These are phyloP conservation scores for Psilocybe tampanensis DNA, from an alignment of 768 basidiomycete genomes.

Conservation along the genomic window DNA sequence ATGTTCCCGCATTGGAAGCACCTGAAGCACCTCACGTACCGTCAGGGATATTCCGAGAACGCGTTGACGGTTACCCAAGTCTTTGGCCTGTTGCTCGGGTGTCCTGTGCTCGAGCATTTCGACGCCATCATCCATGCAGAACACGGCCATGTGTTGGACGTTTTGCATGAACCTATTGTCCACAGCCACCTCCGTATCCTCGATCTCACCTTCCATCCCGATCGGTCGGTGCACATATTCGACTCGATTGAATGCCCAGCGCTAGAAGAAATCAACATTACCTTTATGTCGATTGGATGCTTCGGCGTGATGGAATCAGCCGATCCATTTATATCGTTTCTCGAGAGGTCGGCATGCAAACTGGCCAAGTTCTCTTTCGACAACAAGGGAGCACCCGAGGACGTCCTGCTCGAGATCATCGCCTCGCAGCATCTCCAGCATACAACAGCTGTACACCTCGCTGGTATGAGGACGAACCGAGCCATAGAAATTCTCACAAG, in stretches of 20 bases:
- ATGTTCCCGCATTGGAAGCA: neutral
- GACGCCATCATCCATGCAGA: neutral
- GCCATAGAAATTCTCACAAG: neutral
- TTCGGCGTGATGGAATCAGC: neutral
- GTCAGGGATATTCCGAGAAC: neutral
- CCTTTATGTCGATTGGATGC: neutral
- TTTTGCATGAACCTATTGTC: neutral
- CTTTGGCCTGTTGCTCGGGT: neutral
- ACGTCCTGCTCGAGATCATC: neutral
- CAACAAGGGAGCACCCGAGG: neutral
- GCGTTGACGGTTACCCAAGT: neutral
- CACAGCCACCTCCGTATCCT: neutral
- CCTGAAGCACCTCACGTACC: neutral
- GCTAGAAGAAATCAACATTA: neutral
- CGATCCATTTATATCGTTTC: neutral
- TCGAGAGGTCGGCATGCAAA: neutral
- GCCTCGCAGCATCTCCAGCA: neutral
- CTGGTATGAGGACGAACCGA: neutral
- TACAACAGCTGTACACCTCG: neutral
- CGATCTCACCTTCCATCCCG: neutral
- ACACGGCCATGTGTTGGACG: neutral
- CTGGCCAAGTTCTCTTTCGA: neutral
- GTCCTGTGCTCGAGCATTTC: slow-evolving; percentile 3
- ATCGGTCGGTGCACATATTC: neutral
- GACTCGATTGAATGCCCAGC: neutral